A percentile compares a stretch with the other conserved stretches of the same genome.
Conservation (phyloP, 1,284 basidiomycete genomes). For the Sanghuangporus weigelae region DNA sequence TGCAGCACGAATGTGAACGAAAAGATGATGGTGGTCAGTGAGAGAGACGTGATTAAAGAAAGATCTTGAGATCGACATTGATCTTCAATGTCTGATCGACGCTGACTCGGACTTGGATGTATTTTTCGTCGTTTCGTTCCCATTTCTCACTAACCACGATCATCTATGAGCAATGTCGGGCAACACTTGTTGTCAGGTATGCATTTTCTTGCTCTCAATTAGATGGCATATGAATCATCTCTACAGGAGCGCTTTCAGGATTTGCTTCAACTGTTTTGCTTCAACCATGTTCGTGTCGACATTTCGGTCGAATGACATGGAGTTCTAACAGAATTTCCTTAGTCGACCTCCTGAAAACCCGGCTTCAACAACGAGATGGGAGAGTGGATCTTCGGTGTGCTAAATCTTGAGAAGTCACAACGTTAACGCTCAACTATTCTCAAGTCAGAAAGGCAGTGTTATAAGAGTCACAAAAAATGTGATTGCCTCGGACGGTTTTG, state of each 20-base stretch:
- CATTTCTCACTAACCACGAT: not conserved
- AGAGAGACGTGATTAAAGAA: not conserved
- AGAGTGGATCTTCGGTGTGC: slow-evolving; percentile 32
- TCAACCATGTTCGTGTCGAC: slow-evolving; percentile 60
- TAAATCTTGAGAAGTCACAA: not conserved
- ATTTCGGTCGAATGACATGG: not conserved
- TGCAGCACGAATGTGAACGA: not conserved
- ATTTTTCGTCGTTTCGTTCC: not conserved
- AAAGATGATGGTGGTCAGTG: slow-evolving; percentile 5
- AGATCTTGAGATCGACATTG: not conserved
- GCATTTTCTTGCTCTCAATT: slow-evolving; percentile 14
- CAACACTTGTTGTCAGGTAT: slow-evolving; percentile 70
- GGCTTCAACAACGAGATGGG: slow-evolving; percentile 74
- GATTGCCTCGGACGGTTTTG: slow-evolving; percentile 52
- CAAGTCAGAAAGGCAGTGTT: slow-evolving; percentile 37
- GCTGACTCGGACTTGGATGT: not conserved
- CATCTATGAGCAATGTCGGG: slow-evolving; percentile 60
- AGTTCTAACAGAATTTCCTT: not conserved
- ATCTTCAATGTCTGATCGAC: not conserved
- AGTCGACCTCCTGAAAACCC: slow-evolving; percentile 88
- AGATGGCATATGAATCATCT: not conserved
- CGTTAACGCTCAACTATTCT: slow-evolving; percentile 4
- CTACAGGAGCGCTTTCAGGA: slow-evolving; percentile 65
- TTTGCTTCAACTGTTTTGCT: slow-evolving; percentile 67
- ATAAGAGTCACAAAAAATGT: slow-evolving; percentile 54